These are phyloP conservation scores for Tirmania nivea DNA, from an alignment of 495 filamentous ascomycete species.

Conservation along the genomic window DNA sequence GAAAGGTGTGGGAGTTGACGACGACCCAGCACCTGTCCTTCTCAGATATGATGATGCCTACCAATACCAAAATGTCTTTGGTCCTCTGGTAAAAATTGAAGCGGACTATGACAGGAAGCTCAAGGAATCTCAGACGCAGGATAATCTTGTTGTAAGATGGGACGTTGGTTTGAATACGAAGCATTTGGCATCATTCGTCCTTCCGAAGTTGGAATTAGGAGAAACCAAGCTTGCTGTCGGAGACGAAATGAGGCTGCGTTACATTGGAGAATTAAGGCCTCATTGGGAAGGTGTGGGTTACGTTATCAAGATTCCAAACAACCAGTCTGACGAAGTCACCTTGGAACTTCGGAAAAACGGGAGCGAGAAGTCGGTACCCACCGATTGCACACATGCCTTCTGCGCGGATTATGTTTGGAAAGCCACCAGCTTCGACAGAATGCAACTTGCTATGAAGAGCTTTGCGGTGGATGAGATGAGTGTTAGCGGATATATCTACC, in stretches of 20 bases:
- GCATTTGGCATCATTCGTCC: slow-evolving; percentile 82
- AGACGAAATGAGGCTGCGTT: slow-evolving; percentile 94
- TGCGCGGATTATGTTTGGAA: slow-evolving; percentile 99
- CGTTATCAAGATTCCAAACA: slow-evolving; percentile 98
- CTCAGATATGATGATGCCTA: slow-evolving; percentile 93
- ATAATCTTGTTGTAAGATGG: slow-evolving; percentile 84
- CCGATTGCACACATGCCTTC: slow-evolving; percentile 95
- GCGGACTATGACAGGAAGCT: slow-evolving; percentile 99
- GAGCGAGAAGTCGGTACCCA: slow-evolving; percentile 84
- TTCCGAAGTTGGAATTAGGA: slow-evolving; percentile 91
- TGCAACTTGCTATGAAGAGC: slow-evolving; percentile 98
- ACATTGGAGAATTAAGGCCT: slow-evolving; percentile 79
- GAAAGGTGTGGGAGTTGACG: slow-evolving; percentile 79
- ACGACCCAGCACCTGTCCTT: slow-evolving; percentile 82
- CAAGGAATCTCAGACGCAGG: slow-evolving; percentile 94
- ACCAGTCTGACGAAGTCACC: slow-evolving; percentile 94
- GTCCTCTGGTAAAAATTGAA: slow-evolving; percentile 94
- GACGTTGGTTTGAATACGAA: slow-evolving; percentile 95
- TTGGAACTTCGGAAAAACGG: slow-evolving; percentile 81
- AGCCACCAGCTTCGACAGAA: slow-evolving; percentile 94
- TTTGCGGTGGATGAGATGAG: slow-evolving; percentile 98
- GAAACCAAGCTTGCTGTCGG: slow-evolving; percentile 97
- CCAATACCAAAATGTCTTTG: slow-evolving; percentile 98
- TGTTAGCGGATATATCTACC: slow-evolving; percentile 96
- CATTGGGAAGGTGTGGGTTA: slow-evolving; percentile 98